Evolutionary conservation across 352 stramenopile genomes (phyloP), one percentile per base, ranked within the genome.

Genomic region (Phytopythium cucurbitacearum): DNA sequence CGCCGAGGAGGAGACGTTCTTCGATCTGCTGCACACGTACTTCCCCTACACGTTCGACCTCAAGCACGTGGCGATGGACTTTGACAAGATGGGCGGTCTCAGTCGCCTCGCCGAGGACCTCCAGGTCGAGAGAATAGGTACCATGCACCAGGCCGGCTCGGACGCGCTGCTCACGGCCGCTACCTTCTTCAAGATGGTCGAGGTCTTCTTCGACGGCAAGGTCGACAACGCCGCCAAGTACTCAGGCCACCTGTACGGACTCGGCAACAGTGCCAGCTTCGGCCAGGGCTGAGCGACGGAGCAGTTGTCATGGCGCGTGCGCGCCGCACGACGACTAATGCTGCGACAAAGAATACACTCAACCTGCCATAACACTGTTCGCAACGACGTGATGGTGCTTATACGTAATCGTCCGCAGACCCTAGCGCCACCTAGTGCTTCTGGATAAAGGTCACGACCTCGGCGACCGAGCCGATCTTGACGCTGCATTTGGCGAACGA

Each of bases 11-110:
- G 74, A 86, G 16, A 88, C 76, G 48, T 99, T 99, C 69, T 99
- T 99, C 56, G 94, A 99, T 53, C 59, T 99, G 53, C 75, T 99
- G 57, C 95, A 97, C 58, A 96, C 95, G 64, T 99, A 99, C 75
- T 99, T 99, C 71, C 97, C 97, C 5, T 96, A 79, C 35, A 97
- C 98, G 44, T 99, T 98, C 71, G 97, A 99, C 70, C 87, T 99
- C 59, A 99, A 99, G 80, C 98, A 98, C 73, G 96, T 99, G 69
- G 97, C 97, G 16, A 97, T 97, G 60, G 86, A 98, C 55, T 94
- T 97, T 59, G 95, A 99, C 77, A 97, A 98, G 55, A 95, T 99
- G 64, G 97, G 97, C 48, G 97, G 97, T 11, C 81, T 99, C 35
- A 97, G 97, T 63, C 89, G 95, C 38, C 80, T 99, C 41, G 97